Conservation (phyloP, 768 basidiomycete genomes). For the Collybia mongolica region DNA sequence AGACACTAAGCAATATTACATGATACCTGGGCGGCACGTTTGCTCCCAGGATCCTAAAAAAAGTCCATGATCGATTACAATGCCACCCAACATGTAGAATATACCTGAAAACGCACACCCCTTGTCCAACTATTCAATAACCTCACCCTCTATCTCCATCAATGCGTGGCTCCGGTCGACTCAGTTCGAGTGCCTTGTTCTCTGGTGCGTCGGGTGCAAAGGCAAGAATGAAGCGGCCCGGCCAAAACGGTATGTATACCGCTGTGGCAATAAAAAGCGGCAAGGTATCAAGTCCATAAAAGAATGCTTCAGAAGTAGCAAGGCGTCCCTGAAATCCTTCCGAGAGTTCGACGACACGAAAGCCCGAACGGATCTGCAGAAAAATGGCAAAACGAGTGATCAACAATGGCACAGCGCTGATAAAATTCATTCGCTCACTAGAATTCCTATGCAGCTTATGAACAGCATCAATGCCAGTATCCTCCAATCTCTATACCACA, state of each 20-base stretch:
- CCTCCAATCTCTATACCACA: constrained; percentile 60
- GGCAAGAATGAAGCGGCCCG: constrained; percentile 47
- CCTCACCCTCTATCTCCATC: no score
- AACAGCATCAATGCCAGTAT: constrained; percentile 47
- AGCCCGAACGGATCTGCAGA: constrained; percentile 60
- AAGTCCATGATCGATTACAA: no score
- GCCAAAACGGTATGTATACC: constrained; percentile 66
- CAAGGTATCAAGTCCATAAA: constrained; percentile 66
- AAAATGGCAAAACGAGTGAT: background rate
- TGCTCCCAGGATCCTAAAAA: no score
- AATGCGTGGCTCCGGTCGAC: no score
- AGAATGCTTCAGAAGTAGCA: constrained; percentile 56
- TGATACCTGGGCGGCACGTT: no score
- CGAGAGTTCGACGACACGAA: constrained; percentile 56
- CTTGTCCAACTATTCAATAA: no score
- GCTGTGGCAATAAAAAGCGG: constrained; percentile 62
- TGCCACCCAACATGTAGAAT: no score
- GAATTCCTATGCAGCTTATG: constrained; percentile 60
- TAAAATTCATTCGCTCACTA: constrained; percentile 37
- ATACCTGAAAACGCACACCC: no score
- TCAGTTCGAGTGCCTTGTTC: no score
- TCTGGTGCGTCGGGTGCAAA: no score
- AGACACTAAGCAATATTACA: no score
- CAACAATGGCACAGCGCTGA: background rate
- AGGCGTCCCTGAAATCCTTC: constrained; percentile 60